These are phyloP conservation scores for Leucocoprinus birnbaumii DNA, from an alignment of 768 basidiomycete genomes.

Conservation along the genomic window DNA sequence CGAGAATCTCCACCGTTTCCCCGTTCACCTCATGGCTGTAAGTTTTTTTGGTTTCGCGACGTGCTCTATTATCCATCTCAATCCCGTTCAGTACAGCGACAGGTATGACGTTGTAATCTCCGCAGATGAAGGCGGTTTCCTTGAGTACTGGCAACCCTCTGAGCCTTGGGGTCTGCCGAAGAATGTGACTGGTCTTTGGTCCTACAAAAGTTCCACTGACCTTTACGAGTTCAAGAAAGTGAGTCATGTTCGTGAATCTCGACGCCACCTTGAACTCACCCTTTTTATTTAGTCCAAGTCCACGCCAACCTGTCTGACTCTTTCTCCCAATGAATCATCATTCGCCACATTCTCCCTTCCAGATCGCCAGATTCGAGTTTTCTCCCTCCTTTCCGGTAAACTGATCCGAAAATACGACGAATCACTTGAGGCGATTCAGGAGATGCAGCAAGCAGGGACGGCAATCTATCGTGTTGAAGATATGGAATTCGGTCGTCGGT, in stretches of 20 bases:
- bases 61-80: not conserved
- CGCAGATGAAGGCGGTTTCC: slow-evolving; percentile 90
- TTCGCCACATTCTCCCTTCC: slow-evolving; percentile 94
- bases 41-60: slow-evolving; percentile 24
- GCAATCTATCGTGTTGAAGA: slow-evolving; percentile 90
- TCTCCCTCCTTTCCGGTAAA: slow-evolving; percentile 88
- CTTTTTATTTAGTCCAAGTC: slow-evolving; percentile 68
- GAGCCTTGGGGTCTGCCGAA: slow-evolving; percentile 88
- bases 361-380: slow-evolving; percentile 91
- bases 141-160: slow-evolving; percentile 93
- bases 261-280: no score
- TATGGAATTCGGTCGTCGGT: slow-evolving; percentile 98
- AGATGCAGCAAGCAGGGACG: slow-evolving; percentile 99
- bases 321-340: slow-evolving; percentile 85
- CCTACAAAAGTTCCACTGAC: slow-evolving; percentile 88
- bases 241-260: slow-evolving; percentile 11
- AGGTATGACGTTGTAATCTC: slow-evolving; percentile 90
- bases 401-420: slow-evolving; percentile 94
- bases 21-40: slow-evolving; percentile 90
- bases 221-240: slow-evolving; percentile 99
- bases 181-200: slow-evolving; percentile 78
- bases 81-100: slow-evolving; percentile 72
- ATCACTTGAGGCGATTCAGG: slow-evolving; percentile 86
- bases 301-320: slow-evolving; percentile 85
- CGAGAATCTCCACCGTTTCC: slow-evolving; percentile 76